Evolutionary conservation across 768 basidiomycete genomes (phyloP), one percentile per base, ranked within the genome.

Genomic region (Naganishia onofrii): DNA sequence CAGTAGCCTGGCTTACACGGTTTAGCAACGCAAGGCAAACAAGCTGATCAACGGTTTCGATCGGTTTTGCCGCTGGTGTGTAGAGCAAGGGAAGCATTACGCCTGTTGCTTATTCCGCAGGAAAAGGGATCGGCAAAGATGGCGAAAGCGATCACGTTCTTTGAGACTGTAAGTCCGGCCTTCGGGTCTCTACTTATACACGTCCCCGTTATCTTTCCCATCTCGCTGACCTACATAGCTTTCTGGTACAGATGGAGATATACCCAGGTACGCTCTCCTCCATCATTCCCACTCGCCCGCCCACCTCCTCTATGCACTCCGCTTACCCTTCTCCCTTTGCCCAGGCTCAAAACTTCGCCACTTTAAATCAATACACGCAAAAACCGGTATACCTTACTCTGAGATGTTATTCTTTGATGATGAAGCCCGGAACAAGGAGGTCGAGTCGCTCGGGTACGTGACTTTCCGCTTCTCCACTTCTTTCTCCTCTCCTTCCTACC

Each of bases 341-440:
- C n/a, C n/a, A 88, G 88, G 89, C 19, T 91, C 91, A 28, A 93
- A 94, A 82, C 82, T 92, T 21, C 84, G 85, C 4, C 92, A 93
- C 76, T 94, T 94, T 83, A 87, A 85, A 77, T 84, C 85, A 55
- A 76, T 93, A 38, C 88, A 91, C 76, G 82, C 86, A 57, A 85
- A 86, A 74, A 92, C 91, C 0, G 88, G 88, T 1, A 86, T 93
- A 60, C 86, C 90, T 0, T 92, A 90, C 75, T 84, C 85, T 9
- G 87, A 91, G 72, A 93, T 93, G 91, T 76, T 86, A 2, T 86
- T 86, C 79, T 92, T 90, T 71, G 90, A 91, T 69, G 90, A 91
- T 74, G 89, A 90, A 77, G 74, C 73, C 56, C 81, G 88, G 29
- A 89, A 88, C 74, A 82, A 82, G 42, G 87, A 88, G 72, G 88